Evolutionary conservation across 73 alveolate genomes (phyloP), one percentile per base, ranked within the genome.

Genomic region (Paramecium bursaria): DNA sequence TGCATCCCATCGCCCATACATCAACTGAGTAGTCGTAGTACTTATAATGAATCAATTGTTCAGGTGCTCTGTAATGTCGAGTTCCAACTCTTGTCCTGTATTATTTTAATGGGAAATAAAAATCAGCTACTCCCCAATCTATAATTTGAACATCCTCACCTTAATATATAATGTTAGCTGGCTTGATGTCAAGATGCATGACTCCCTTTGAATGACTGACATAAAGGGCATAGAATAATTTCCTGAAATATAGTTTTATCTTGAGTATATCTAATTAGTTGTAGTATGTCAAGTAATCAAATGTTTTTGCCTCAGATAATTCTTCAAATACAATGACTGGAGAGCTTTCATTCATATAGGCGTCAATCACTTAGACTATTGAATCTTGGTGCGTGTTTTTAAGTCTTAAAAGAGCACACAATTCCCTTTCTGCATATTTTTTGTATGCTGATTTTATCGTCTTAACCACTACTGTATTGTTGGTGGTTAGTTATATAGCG

Each of bases 31-130:
- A 88, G 19, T 93, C 95, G 88, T 95, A 95, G 75, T 92, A 55
- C 53, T 57, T 61, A 44, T 88, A 92, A 13, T 96, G 95, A 5
- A 95, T 74, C 22, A 95, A 57, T 26, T 91, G 85, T 79, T 95
- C 99, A n/a, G 99, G 99, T 3, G 99, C 98, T 74, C 99, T 50
- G 75, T 95, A 95, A 96, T 95, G 95, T 47, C 96, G 75, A 35
- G 97, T 95, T 19, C 92, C 89, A 10, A 92, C 94, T 73, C 92
- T 90, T 13, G 77, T 90, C 4, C 92, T 88, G 31, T 76, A 87
- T 75, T 52, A 21, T 31, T 76, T 48, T 27, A 52, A 52, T 19
- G 74, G 53, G 33, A 17, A 79, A 33, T 86, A 79, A 60, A 49
- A 51, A 11, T 82, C 74, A 49, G 90, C 87, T 1, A 79, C 74